phyloP scores from a whole-genome alignment of 108 stramenopile species.

The Cyclostephanos tholiformis region DNA sequence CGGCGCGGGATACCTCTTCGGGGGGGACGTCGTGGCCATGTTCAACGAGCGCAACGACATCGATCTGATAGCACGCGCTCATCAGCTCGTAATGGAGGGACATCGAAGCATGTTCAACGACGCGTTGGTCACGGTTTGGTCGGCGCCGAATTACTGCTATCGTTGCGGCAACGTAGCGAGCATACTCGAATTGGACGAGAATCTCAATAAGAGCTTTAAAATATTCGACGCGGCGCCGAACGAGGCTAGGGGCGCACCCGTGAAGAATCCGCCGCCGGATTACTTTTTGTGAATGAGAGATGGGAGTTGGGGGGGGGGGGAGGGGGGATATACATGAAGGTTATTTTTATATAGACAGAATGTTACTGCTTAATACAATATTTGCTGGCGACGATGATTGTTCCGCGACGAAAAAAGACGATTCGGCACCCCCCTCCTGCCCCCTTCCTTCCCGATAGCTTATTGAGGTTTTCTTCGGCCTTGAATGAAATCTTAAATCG shows the following conservation, averaged over 20 bases:
- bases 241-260: slow-evolving; percentile 93
- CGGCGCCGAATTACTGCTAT: slow-evolving; percentile 99
- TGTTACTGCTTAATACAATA: too few relatives aligned
- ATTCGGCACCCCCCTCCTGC: too few relatives aligned
- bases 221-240: slow-evolving; percentile 98
- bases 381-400: too few relatives aligned
- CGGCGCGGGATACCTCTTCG: slow-evolving; percentile 99
- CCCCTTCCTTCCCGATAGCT: too few relatives aligned
- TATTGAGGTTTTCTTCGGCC: too few relatives aligned
- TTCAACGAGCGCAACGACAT: slow-evolving; percentile 95
- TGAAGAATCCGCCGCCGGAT: slow-evolving; percentile 95
- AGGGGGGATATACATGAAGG: too few relatives aligned
- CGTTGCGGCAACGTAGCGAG: slow-evolving; percentile 75
- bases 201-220: slow-evolving; percentile 89
- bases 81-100: slow-evolving; percentile 99
- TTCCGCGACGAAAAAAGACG: too few relatives aligned
- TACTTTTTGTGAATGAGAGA: slow-evolving; percentile 77
- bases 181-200: slow-evolving; percentile 82
- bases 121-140: slow-evolving; percentile 97
- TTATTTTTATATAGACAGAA: too few relatives aligned
- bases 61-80: slow-evolving; percentile 94
- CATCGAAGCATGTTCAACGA: slow-evolving; percentile 95
- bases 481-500: too few relatives aligned
- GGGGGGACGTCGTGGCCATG: slow-evolving; percentile 95
- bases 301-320: background rate